Percentiles rank a stretch among this genome's conserved stretches.
phyloP scores from a whole-genome alignment of 1,139 yeast species.

The Geotrichum siamense region DNA sequence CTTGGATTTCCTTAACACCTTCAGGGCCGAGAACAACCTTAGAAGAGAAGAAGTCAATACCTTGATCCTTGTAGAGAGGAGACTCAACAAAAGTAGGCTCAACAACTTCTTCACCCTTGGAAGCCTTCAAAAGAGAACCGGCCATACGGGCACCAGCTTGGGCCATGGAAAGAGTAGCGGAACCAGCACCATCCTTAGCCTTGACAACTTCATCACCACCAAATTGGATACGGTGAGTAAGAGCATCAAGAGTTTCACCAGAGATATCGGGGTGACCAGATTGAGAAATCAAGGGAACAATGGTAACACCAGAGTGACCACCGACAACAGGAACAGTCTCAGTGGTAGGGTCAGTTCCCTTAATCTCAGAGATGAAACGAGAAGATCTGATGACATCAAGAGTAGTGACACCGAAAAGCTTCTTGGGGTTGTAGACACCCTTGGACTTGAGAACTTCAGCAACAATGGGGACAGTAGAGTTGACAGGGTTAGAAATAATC shows the following conservation, averaged over 20 bases:
- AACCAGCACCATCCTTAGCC: constrained; percentile 92
- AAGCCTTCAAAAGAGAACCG: constrained; percentile 46
- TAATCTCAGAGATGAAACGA: constrained; percentile 65
- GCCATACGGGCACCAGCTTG: constrained; percentile 89
- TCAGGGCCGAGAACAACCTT: constrained; percentile 82
- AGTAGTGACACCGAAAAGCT: constrained; percentile 87
- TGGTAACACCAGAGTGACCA: constrained; percentile 94
- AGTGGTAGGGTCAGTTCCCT: constrained; percentile 53
- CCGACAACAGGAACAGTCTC: constrained; percentile 82
- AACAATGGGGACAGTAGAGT: constrained; percentile 90
- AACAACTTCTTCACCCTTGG: constrained; percentile 44
- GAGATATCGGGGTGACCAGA: constrained; percentile 50
- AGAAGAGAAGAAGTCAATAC: constrained; percentile 88
- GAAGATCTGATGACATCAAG: constrained; percentile 86
- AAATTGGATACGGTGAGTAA: constrained; percentile 83
- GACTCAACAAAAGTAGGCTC: constrained; percentile 60
- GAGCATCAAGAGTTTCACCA: constrained; percentile 57
- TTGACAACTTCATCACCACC: constrained; percentile 97
- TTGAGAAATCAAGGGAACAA: constrained; percentile 78
- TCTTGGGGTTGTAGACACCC: constrained; percentile 71
- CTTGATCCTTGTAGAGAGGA: constrained; percentile 76
- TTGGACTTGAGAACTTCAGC: constrained; percentile 74
- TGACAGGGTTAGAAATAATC: constrained; percentile 90
- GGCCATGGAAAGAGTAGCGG: constrained; percentile 95
- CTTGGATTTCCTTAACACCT: constrained; percentile 77